Base-by-base conservation (phyloP, 2,329 filamentous ascomycete species). In the Graphilbum fragrans region DNA sequence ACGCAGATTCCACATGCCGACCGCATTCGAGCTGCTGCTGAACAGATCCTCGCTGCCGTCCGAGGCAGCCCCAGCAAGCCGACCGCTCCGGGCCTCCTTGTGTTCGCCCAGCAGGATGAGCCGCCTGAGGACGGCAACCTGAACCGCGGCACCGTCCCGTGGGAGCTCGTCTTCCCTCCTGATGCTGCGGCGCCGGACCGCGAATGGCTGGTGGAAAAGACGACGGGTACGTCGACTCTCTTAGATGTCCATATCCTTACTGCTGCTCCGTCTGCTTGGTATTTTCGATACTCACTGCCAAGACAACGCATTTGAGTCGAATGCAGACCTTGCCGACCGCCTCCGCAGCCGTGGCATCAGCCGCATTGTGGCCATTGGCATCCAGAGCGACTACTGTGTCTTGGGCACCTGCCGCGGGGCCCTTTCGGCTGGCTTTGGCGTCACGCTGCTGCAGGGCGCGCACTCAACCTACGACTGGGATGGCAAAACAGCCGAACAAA, bases 381-480 rank as follows among this genome's bases (percentile, higher is more conserved):
- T 58, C 25, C 55, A 58, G 43, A 57, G 55, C 47, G 56, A 59
- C 32, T 54, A 45, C 41, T 59, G 56, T 39, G 56, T 59, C 3
- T 42, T 48, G 23, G 42, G 43, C 2, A 58, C 55, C 2, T 54
- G 49, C 39, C 46, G 39, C 9, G 53, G 54, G 8, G 56, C 55
- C 1, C 47, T 57, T 7, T 43, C 43, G 2, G 53, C 48, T 1
- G 55, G 56, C 1, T 56, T 58, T 36, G 39, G 38, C n/a, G 54
- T 58, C 10, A 52, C 52, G 1, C 11, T 58, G 11, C 43, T 58
- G 19, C 44, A 47, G 3, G 55, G 54, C 5, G 56, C 56, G 7
- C 56, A 59, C 27, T 59, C 56, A 14, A 59, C 56, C 0, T 59
- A 59, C 34, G 43, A 55, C 39, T 27, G 3, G 8, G 42, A 38